A percentile compares a stretch with the other conserved stretches of the same genome.
These are phyloP conservation scores for Hypoxylon crocopeplum DNA, from an alignment of 495 filamentous ascomycete species.

Conservation along the genomic window DNA sequence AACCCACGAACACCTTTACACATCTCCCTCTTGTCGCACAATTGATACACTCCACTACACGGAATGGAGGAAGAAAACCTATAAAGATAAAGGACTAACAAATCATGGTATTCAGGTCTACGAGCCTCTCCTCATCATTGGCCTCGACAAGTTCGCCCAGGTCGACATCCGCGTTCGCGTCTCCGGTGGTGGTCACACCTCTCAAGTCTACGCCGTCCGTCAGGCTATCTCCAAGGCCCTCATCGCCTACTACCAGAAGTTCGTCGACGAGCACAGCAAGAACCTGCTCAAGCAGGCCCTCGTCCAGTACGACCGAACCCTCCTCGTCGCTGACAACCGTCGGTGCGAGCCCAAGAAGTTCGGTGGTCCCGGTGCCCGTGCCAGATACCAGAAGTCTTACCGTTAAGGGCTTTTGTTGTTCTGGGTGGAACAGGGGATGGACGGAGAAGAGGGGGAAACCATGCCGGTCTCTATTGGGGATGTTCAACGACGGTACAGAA, in stretches of 20 bases:
- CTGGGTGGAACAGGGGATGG: conserved; percentile 12
- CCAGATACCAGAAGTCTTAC: conserved; percentile 92
- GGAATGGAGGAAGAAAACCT: no score
- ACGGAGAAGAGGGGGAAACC: neutral
- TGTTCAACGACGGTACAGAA: conserved; percentile 19
- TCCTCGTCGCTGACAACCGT: conserved; percentile 96
- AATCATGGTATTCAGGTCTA: conserved; percentile 73
- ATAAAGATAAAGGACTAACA: neutral
- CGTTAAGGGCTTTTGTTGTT: conserved; percentile 56
- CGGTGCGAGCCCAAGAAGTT: conserved; percentile 96
- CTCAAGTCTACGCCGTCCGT: conserved; percentile 97
- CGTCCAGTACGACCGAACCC: conserved; percentile 92
- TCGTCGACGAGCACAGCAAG: conserved; percentile 99
- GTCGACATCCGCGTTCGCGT: conserved; percentile 99
- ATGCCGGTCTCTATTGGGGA: conserved; percentile 22
- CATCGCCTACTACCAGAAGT: conserved; percentile 99
- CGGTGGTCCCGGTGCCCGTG: conserved; percentile 88
- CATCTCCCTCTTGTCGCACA: conserved; percentile 4
- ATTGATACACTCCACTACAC: no score
- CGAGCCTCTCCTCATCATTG: conserved; percentile 96
- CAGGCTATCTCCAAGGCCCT: conserved; percentile 98
- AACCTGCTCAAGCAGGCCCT: conserved; percentile 96
- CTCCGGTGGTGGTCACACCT: conserved; percentile 94
- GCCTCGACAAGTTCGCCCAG: conserved; percentile 92
- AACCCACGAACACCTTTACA: neutral